A percentile compares a stretch with the other conserved stretches of the same genome.
These are phyloP conservation scores for Lupinus albus DNA, from an alignment of 306 rosid genomes.

Conservation along the genomic window DNA sequence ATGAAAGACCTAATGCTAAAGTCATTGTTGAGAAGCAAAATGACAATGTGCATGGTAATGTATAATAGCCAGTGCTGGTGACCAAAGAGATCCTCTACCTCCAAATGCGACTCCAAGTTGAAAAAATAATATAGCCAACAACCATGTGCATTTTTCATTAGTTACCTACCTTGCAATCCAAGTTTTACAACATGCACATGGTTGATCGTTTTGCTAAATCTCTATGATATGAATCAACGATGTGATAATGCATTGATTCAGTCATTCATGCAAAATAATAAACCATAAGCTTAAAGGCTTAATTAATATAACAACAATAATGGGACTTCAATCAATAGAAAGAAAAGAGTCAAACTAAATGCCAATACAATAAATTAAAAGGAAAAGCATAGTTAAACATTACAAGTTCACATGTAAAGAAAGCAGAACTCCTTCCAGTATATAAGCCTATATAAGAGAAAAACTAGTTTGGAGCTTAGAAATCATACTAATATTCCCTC, in stretches of 20 bases:
- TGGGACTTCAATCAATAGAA: slow-evolving; percentile 19
- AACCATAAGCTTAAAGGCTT: neutral
- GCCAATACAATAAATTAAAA: slow-evolving; percentile 36
- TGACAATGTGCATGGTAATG: too few relatives aligned
- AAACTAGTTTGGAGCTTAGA: slow-evolving; percentile 26
- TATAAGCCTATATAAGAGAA: slow-evolving; percentile 29
- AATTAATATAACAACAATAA: slow-evolving; percentile 15
- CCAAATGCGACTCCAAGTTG: too few relatives aligned
- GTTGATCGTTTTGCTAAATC: too few relatives aligned
- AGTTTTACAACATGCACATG: neutral
- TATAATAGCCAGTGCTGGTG: too few relatives aligned
- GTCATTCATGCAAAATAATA: slow-evolving; percentile 42
- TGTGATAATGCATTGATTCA: slow-evolving; percentile 25
- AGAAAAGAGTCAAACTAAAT: slow-evolving; percentile 32
- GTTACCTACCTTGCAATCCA: neutral
- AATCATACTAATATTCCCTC: slow-evolving; percentile 40
- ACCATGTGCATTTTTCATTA: too few relatives aligned
- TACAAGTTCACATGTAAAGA: slow-evolving; percentile 39
- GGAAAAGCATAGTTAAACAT: slow-evolving; percentile 26
- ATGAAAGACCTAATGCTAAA: too few relatives aligned
- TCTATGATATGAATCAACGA: too few relatives aligned
- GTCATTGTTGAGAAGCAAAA: too few relatives aligned
- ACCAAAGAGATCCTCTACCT: too few relatives aligned
- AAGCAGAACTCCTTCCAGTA: slow-evolving; percentile 45
- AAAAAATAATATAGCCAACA: too few relatives aligned